Base-by-base conservation (phyloP, 1,139 yeast genomes). In the Pneumocystis carinii region DNA sequence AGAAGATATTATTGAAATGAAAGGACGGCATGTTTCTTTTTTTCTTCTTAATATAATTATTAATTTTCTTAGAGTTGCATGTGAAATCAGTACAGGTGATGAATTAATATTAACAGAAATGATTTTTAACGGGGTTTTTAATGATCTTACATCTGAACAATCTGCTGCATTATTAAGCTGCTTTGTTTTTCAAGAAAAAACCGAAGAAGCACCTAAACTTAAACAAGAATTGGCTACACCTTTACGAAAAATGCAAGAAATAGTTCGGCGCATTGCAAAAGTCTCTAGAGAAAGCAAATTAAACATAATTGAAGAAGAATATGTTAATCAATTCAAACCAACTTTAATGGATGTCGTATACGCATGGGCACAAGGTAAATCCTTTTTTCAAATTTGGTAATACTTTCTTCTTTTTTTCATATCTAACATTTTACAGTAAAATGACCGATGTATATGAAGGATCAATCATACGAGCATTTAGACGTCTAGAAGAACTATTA, bases 401-500 rank as follows among this genome's bases (percentile, higher is more conserved):
- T 59, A 19, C 8, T 10, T 3, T 5, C 12, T 15, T 32, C 19
- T 32, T n/a, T 55, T 38, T 7, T 29, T 27, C 8, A 29, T 14
- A 4, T 17, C 36, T 38, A 57, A 35, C 12, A 17, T 19, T 17
- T 29, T 19, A 17, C 35, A 63, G 65, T 77, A 90, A 90, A 75
- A 89, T 92, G 97, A 92, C 98, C 0, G 98, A 92, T 72, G 97
- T 94, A 59, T 94, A 90, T 70, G 98, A 94, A 77, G 99, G 99
- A 59, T 86, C 95, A 38, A 80, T 94, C 73, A 90, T 94, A 68
- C 83, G 98, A 74, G 86, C 89, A 82, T 90, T 94, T 77, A 85
- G 94, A 74, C 81, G 98, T 71, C 78, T 94, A 64, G 98, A 92
- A 74, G 99, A 94, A 73, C 81, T 94, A 78, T 78, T 94, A 62